These are phyloP conservation scores for Phytophthora ramorum DNA, from an alignment of 352 stramenopile genomes.

Conservation along the genomic window DNA sequence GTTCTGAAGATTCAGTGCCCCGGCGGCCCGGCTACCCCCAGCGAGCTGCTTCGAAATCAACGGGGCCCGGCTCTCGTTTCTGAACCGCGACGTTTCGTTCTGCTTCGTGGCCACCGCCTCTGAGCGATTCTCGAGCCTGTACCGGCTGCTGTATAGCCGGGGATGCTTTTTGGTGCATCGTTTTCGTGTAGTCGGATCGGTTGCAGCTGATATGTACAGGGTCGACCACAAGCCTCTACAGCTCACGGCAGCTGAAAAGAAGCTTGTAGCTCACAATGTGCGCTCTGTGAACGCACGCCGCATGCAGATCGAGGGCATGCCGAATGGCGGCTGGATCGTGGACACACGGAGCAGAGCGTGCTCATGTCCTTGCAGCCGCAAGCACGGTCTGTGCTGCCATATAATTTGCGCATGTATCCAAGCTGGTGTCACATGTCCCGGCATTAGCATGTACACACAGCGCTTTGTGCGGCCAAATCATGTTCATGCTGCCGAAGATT, in stretches of 20 bases:
- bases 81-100: not conserved
- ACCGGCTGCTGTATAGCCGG: constrained; percentile 3
- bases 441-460: too few relatives aligned
- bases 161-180: constrained; percentile 3
- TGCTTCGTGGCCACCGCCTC: not conserved
- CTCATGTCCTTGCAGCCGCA: constrained; percentile 3
- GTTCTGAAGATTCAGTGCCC: constrained; percentile 1
- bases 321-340: constrained; percentile 1
- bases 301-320: not conserved
- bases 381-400: constrained; percentile 4
- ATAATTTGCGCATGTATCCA: not conserved
- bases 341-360: constrained; percentile 5
- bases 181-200: not conserved
- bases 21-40: not conserved
- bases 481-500: too few relatives aligned
- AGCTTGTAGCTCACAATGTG: not conserved
- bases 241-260: constrained; percentile 9
- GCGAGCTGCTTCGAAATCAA: constrained; percentile 5
- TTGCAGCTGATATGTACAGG: constrained; percentile 10
- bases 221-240: not conserved
- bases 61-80: too few relatives aligned
- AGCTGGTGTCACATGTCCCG: not conserved
- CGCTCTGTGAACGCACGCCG: not conserved
- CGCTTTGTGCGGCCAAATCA: too few relatives aligned
- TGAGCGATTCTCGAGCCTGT: constrained; percentile 1